Percentiles rank a stretch among this genome's conserved stretches.
Evolutionary conservation across 208 protist species (phyloP).

Genomic region (Trichomonas gallinae): DNA sequence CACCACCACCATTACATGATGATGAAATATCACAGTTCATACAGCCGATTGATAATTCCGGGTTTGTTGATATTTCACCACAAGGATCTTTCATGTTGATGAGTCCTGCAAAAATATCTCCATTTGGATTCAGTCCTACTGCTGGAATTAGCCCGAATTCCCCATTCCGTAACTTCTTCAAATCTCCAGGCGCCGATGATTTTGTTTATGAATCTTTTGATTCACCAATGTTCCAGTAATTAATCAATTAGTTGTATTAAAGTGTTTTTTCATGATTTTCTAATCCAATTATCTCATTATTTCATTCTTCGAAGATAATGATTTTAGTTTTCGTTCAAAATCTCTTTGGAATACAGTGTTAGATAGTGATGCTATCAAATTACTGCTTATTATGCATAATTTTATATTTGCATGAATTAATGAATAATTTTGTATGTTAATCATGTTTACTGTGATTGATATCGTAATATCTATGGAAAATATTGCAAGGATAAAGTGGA

Average conservation of each 20-base stretch:
- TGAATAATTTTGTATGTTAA: too few relatives aligned
- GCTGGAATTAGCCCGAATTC: background rate
- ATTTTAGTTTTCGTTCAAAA: too few relatives aligned
- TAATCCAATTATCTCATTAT: too few relatives aligned
- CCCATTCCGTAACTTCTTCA: background rate
- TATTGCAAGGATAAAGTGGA: too few relatives aligned
- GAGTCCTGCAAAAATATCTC: background rate
- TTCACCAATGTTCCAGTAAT: background rate
- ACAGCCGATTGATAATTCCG: background rate
- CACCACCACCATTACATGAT: background rate
- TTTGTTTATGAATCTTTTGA: background rate
- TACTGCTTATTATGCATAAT: too few relatives aligned
- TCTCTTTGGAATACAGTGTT: too few relatives aligned
- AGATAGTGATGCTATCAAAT: too few relatives aligned
- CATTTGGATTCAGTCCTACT: background rate
- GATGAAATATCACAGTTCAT: background rate
- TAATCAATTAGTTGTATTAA: background rate
- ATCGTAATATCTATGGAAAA: too few relatives aligned
- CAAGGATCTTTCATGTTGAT: background rate
- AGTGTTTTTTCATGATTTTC: background rate
- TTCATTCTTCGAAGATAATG: too few relatives aligned
- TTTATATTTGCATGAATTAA: too few relatives aligned
- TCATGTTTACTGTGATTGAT: too few relatives aligned
- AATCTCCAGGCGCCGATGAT: background rate
- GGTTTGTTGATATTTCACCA: background rate